Evolutionary conservation across 2,329 filamentous ascomycete genomes (phyloP).

Genomic region (Leptographium radiaticola): DNA sequence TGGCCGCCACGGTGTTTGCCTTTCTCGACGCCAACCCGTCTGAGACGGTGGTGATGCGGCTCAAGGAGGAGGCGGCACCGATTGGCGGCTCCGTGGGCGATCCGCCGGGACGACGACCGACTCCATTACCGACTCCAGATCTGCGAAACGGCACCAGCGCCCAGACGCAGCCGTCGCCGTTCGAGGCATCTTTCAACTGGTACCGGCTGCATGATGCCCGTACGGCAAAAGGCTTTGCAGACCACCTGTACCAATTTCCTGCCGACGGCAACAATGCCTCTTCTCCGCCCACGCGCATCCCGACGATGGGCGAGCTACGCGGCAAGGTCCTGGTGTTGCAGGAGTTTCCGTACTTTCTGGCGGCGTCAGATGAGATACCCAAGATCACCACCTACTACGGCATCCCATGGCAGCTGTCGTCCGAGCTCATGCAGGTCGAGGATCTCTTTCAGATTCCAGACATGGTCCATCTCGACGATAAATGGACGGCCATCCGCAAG

Average conservation of each 20-base stretch:
- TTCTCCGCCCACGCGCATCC: constrained; percentile 16
- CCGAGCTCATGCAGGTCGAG: constrained; percentile 30
- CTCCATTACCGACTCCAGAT: not conserved
- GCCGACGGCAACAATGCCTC: constrained; percentile 10
- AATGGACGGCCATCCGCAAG: constrained; percentile 30
- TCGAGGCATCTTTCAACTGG: constrained; percentile 30
- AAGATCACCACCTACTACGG: constrained; percentile 21
- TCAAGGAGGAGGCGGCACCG: constrained; percentile 32
- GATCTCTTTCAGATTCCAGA: constrained; percentile 32
- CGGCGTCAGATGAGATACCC: not conserved
- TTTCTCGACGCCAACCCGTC: constrained; percentile 32
- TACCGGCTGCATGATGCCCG: constrained; percentile 22
- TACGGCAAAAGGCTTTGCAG: constrained; percentile 21
- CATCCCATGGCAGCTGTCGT: constrained; percentile 26
- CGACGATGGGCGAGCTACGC: constrained; percentile 31
- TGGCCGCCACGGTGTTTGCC: constrained; percentile 28
- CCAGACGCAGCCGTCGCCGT: constrained; percentile 15
- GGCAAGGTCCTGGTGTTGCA: constrained; percentile 34
- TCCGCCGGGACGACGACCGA: constrained; percentile 1
- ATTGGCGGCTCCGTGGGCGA: constrained; percentile 14
- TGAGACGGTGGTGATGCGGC: constrained; percentile 34
- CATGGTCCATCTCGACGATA: constrained; percentile 28
- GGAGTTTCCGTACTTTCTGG: constrained; percentile 24
- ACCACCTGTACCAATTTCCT: constrained; percentile 20
- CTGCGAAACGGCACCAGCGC: not conserved